Evolutionary conservation across 345 rosid species (phyloP).

Genomic region (Melastoma malabathricum): DNA sequence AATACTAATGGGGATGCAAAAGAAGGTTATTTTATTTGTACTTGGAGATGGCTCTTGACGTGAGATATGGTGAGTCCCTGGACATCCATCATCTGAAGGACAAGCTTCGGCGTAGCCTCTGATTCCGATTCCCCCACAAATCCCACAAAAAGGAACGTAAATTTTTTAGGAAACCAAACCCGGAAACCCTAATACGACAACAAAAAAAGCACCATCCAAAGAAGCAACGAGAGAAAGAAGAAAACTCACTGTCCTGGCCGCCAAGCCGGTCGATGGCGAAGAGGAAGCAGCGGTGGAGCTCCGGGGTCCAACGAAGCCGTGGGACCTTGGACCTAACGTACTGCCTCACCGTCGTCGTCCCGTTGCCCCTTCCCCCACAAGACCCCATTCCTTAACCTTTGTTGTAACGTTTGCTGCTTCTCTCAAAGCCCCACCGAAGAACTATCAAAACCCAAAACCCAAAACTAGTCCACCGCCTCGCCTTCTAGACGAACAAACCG

Average conservation of each 20-base stretch:
- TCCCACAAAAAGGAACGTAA: background rate
- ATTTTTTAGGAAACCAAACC: background rate
- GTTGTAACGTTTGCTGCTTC: too few species aligned
- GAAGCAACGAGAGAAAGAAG: background rate
- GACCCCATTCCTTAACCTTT: too few species aligned
- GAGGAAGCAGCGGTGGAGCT: conserved; percentile 82
- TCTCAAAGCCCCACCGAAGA: too few species aligned
- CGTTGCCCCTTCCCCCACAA: too few species aligned
- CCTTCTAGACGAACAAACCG: too few species aligned
- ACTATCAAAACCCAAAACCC: too few species aligned
- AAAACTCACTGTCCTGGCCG: conserved; percentile 55
- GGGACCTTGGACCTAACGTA: conserved; percentile 84
- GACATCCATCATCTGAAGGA: conserved; percentile 95
- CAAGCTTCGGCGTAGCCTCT: conserved; percentile 96
- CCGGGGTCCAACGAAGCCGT: conserved; percentile 93
- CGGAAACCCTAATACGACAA: conserved; percentile 1
- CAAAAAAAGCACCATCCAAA: background rate
- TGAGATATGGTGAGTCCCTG: conserved; percentile 96
- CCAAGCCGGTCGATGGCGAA: conserved; percentile 82
- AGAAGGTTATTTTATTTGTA: too few species aligned
- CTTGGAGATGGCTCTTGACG: conserved; percentile 93
- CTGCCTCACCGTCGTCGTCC: conserved; percentile 65
- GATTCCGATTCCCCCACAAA: background rate
- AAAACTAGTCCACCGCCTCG: too few species aligned
- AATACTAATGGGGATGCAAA: conserved; percentile 10